Conservation (phyloP, 441 rosid species). For the Corymbia calophylla region DNA sequence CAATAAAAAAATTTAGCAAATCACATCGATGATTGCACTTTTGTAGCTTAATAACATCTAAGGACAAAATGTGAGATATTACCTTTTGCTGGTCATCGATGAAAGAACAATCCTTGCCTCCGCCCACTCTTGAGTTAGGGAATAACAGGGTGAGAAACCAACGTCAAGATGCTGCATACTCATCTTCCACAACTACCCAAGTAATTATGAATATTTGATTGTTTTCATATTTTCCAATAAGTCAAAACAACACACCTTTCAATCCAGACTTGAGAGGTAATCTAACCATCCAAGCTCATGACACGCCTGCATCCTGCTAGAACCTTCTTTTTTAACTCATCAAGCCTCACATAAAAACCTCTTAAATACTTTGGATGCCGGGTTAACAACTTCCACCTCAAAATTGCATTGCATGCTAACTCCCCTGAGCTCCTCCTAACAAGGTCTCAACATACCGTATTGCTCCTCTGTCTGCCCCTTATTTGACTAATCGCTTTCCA, state of each 20-base stretch:
- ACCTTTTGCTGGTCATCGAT: not conserved
- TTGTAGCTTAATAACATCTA: not conserved
- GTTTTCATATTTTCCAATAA: not conserved
- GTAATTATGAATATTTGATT: not conserved
- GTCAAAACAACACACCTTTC: not conserved
- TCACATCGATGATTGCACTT: not conserved
- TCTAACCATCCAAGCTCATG: not conserved
- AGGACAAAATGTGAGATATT: not conserved
- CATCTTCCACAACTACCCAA: not conserved
- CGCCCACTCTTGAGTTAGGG: not conserved
- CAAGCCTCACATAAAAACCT: not conserved
- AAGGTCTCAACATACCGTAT: not conserved
- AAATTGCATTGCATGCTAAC: not conserved
- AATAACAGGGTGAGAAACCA: not conserved
- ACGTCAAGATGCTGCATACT: not conserved
- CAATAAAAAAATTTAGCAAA: not conserved
- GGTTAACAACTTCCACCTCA: not conserved
- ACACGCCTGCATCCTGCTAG: not conserved
- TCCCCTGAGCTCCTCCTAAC: not conserved
- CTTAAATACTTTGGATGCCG: not conserved
- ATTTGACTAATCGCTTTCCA: not conserved
- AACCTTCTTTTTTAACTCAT: not conserved
- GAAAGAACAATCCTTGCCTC: not conserved
- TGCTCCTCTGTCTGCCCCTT: not conserved
- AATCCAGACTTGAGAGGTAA: not conserved